Evolutionary conservation across 2,329 filamentous ascomycete genomes (phyloP), one percentile per base, ranked within the genome.

Genomic region (Diplocarpon mali): DNA sequence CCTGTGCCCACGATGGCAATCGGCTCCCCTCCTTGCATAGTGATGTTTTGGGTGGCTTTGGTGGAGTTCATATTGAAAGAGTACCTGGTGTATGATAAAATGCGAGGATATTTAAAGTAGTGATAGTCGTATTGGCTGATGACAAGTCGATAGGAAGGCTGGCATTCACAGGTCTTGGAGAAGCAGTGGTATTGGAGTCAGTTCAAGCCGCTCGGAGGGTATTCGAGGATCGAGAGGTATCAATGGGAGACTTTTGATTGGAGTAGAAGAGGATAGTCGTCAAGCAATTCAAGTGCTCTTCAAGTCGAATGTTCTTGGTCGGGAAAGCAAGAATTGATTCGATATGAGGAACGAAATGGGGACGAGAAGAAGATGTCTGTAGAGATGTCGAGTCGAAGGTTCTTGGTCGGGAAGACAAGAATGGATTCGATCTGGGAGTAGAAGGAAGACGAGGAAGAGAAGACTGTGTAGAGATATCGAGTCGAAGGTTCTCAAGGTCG

Each of bases 1-100:
- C 64, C 62, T 30, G 60, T 59, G 3, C 66, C 66, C 8, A 69
- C 49, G 6, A 69, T 46, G 7, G 63, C 64, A 14, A 62, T 56
- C 12, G 52, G 50, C 35, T 53, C 50, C 39, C 40, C 40, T 29
- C 29, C 40, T 42, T 38, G 35, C 36, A 41, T 46, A 29, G 30
- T 42, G 35, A 37, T 32, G 13, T 35, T 42, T 39, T 32, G 34
- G 36, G 31, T 30, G 13, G 44, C 14, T 20, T 46, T 38, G 16
- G 40, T 42, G 29, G 44, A 46, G 42, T 42, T 39, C 44, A 46
- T 46, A 4, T 40, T 39, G 35, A 42, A 8, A 20, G 9, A 16
- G 15, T 15, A 15, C 15, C 35, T 36, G 15, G 10, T 35, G 38
- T 17, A 36, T 35, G 40, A 29, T n/a, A 14, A 16, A 16, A 10